phyloP scores from a whole-genome alignment of 2,329 filamentous ascomycete species.

The Trichophyton mentagrophytes region DNA sequence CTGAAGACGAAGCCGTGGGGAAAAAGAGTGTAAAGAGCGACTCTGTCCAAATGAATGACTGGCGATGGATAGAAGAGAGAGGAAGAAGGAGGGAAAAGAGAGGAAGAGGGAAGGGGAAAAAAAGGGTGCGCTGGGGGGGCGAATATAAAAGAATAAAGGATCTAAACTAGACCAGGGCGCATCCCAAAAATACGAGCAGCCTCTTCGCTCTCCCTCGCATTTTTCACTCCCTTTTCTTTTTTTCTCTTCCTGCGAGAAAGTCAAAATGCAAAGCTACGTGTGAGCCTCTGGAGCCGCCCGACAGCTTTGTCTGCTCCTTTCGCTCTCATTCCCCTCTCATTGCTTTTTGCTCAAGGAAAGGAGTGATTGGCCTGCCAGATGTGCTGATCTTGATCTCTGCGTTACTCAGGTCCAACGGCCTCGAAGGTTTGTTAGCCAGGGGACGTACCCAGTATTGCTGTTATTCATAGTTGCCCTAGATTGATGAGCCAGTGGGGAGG shows the following conservation, averaged over 20 bases:
- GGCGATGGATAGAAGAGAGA: conserved; percentile 11
- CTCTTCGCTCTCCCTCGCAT: not conserved
- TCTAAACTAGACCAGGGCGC: not conserved
- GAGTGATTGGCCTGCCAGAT: not conserved
- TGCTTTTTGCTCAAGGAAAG: not conserved
- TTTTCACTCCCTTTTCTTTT: not conserved
- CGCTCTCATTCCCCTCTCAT: not conserved
- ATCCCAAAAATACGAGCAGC: not conserved
- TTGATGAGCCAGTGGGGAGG: not conserved
- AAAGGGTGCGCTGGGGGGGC: not conserved
- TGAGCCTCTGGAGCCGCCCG: not conserved
- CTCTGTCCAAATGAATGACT: not conserved
- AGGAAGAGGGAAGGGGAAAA: not conserved
- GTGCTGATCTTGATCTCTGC: no score
- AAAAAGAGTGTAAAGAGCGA: conserved; percentile 8
- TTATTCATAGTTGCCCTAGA: not conserved
- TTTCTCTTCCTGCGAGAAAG: not conserved
- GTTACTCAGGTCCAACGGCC: no score
- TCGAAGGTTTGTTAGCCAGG: no score
- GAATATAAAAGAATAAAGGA: not conserved
- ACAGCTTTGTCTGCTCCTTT: not conserved
- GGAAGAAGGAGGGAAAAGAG: conserved; percentile 2
- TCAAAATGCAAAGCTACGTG: not conserved
- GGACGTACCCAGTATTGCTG: not conserved
- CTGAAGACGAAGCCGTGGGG: not conserved